A percentile compares a stretch with the other conserved stretches of the same genome.
Conservation (phyloP, 805 yeast species). For the Isabelozyma rhagii region DNA sequence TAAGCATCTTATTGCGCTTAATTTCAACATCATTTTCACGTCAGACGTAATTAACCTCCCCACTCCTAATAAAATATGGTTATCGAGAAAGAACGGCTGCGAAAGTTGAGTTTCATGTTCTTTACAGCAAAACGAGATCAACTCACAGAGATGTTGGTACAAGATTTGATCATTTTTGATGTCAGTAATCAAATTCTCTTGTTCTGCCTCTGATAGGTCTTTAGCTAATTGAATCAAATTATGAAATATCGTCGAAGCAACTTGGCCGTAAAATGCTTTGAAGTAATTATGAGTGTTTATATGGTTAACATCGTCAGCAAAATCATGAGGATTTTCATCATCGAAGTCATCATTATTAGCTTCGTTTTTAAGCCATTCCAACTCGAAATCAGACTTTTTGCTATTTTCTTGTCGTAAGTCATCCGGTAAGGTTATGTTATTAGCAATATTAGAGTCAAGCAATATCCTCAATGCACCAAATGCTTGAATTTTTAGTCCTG, state of each 20-base stretch:
- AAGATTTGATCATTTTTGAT: slow-evolving; percentile 37
- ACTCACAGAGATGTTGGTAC: slow-evolving; percentile 62
- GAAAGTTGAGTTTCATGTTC: slow-evolving; percentile 60
- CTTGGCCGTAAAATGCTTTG: slow-evolving; percentile 56
- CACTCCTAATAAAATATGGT: slow-evolving; percentile 56
- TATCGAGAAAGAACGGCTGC: slow-evolving; percentile 60
- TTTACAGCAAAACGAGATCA: slow-evolving; percentile 62
- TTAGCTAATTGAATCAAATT: slow-evolving; percentile 38
- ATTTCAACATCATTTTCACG: slow-evolving; percentile 51
- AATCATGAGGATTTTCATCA: neutral
- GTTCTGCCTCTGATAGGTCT: neutral
- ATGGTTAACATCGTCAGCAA: slow-evolving; percentile 12
- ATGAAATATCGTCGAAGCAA: slow-evolving; percentile 56
- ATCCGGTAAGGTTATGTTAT: slow-evolving; percentile 6
- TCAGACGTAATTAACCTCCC: slow-evolving; percentile 41
- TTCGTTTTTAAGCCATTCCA: slow-evolving; percentile 2
- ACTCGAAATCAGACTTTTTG: slow-evolving; percentile 1
- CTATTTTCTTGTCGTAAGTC: neutral
- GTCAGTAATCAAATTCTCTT: slow-evolving; percentile 1
- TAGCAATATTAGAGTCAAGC: slow-evolving; percentile 54
- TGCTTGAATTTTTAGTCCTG: slow-evolving; percentile 77
- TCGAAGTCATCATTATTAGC: neutral
- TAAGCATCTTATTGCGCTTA: slow-evolving; percentile 68
- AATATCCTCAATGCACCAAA: slow-evolving; percentile 77
- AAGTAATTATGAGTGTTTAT: slow-evolving; percentile 47